Evolutionary conservation across 2,329 filamentous ascomycete species (phyloP).

Genomic region (Cladorrhinum sp.): DNA sequence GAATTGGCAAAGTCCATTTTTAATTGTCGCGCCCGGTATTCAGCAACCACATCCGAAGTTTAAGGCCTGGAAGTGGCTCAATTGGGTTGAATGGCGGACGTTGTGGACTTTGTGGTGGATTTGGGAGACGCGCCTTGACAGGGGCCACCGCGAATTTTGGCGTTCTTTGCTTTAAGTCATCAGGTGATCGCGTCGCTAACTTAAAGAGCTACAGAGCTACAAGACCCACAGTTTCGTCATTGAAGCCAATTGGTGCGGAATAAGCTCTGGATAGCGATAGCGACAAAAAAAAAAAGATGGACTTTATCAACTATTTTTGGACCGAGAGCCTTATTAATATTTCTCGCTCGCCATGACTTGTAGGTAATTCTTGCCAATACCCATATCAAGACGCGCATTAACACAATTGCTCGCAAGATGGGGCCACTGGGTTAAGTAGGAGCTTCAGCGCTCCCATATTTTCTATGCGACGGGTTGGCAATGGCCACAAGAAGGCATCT

Average conservation of each 20-base stretch:
- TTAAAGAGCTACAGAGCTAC: not conserved
- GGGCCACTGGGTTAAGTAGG: slow-evolving; percentile 11
- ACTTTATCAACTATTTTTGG: not conserved
- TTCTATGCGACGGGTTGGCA: slow-evolving; percentile 35
- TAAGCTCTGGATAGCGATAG: not conserved
- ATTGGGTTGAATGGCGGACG: not conserved
- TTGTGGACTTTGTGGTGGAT: not conserved
- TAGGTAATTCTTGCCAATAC: not conserved
- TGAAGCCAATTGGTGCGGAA: slow-evolving; percentile 1
- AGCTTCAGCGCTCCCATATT: slow-evolving; percentile 34
- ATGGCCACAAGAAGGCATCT: slow-evolving; percentile 37
- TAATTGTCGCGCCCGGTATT: not conserved
- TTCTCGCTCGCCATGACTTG: not conserved
- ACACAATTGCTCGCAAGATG: slow-evolving; percentile 17
- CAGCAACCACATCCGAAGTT: not conserved
- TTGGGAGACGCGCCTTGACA: slow-evolving; percentile 24
- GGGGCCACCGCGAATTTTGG: slow-evolving; percentile 25
- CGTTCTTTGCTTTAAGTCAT: slow-evolving; percentile 14
- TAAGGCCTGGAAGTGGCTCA: not conserved
- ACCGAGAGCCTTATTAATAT: not conserved
- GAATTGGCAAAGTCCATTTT: slow-evolving; percentile 19
- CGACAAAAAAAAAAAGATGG: not conserved
- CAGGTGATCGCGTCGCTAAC: slow-evolving; percentile 22
- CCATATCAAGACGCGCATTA: not conserved
- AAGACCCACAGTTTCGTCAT: slow-evolving; percentile 8